These are phyloP conservation scores for Hygrophorus pudorinus DNA, from an alignment of 768 basidiomycete species.

Conservation along the genomic window DNA sequence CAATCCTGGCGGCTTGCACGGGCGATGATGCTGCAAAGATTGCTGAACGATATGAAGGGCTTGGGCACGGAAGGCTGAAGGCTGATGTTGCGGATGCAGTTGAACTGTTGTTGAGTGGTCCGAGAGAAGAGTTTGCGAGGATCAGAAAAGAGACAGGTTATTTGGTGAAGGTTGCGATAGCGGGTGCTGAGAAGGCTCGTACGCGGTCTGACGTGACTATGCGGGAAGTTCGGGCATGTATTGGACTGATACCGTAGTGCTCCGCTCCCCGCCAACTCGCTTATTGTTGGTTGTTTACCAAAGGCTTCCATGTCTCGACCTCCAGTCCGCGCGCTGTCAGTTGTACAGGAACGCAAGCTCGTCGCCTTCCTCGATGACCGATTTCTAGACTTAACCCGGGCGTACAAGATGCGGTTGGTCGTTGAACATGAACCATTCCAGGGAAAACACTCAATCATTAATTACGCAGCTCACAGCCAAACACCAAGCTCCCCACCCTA, in stretches of 20 bases:
- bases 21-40: conserved; percentile 33
- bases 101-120: conserved; percentile 50
- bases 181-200: conserved; percentile 56
- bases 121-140: conserved; percentile 60
- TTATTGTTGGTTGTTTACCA: neutral
- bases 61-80: conserved; percentile 64
- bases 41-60: conserved; percentile 39
- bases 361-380: conserved; percentile 55
- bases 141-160: conserved; percentile 51
- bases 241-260: conserved; percentile 38
- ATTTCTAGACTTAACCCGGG: conserved; percentile 56
- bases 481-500: conserved; percentile 47
- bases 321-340: conserved; percentile 28
- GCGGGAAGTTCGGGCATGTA: conserved; percentile 49
- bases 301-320: neutral
- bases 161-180: conserved; percentile 47
- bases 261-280: too few species aligned
- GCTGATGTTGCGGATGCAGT: conserved; percentile 65
- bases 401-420: conserved; percentile 67
- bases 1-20: conserved; percentile 70
- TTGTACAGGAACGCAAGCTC: conserved; percentile 53
- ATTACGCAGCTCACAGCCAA: conserved; percentile 34
- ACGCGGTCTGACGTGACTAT: conserved; percentile 55
- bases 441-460: conserved; percentile 1
- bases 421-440: neutral